Base-by-base conservation (phyloP, 1,284 basidiomycete genomes). In the Ceratobasidium sp. region DNA sequence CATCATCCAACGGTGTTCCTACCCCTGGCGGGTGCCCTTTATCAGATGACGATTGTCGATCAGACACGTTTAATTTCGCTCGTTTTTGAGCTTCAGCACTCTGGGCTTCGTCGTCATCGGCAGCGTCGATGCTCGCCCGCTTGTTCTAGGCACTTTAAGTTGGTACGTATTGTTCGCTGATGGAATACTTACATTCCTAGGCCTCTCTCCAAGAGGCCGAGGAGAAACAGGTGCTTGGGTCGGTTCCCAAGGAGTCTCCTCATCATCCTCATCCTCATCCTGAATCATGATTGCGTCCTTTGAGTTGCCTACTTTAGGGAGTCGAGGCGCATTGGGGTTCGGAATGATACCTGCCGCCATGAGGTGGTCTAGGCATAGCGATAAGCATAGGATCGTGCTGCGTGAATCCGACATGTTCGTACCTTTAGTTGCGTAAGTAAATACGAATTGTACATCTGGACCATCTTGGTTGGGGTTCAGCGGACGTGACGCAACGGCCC, bases 351-450 rank as follows among this genome's bases (percentile, higher is more conserved):
- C 49, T 25, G 60, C 60, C 22, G 60, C 60, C 60, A 65, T 65
- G 38, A 65, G 60, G 34, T 65, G 60, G 15, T 29, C 60, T 65
- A 53, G 8, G 43, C 56, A 31, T 25, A 40, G 35, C 53, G 22
- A 25, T 20, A 49, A 62, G 58, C 6, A 27, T 52, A 8, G 29
- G 13, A 31, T 52, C 15, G 17, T 17, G 13, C 34, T 54, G 10
- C 52, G 35, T 17, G 52, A 54, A 25, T 15, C 13, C 22, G 52
- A 31, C 32, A 22, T 12, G 5, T 15, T 35, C 50, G 47, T n/a
- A 69, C 68, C 68, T 38, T 31, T 27, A n/a, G 55, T 69, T 4
- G 54, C 54, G 43, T 69, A 69, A n/a, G 54, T 56, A 52, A 69
- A 69, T 35, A 69, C 47, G 53, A 69, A 69, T 27, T 60, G 53